phyloP scores from a whole-genome alignment of 176 grass and related monocot genomes.

The Aegilops tauschii region DNA sequence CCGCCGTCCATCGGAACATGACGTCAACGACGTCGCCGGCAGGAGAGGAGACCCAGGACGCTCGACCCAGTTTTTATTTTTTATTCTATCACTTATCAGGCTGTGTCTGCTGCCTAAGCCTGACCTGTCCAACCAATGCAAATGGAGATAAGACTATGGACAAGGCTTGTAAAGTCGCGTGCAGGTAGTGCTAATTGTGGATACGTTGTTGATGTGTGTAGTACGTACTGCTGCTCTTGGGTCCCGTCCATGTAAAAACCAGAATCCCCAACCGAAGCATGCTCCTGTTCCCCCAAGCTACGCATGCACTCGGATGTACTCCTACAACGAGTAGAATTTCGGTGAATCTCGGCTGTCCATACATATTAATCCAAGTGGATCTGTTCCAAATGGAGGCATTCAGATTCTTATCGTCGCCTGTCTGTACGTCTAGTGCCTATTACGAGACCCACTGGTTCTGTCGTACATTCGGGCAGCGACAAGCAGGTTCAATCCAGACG shows the following conservation, averaged over 20 bases:
- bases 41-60: background rate
- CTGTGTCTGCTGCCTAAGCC: background rate
- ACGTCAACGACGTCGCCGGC: background rate
- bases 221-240: background rate
- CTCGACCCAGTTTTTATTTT: background rate
- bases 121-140: constrained; percentile 5
- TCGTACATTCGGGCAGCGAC: background rate
- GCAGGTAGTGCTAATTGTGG: constrained; percentile 34
- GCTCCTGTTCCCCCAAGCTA: background rate
- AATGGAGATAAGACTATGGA: constrained; percentile 25
- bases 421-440: background rate
- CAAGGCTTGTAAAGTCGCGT: constrained; percentile 8
- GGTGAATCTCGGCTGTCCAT: background rate
- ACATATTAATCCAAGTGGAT: background rate
- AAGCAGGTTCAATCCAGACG: constrained; percentile 18
- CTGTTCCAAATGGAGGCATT: background rate
- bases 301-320: no score
- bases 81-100: background rate
- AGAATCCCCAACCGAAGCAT: background rate
- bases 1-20: constrained; percentile 41
- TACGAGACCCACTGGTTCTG: background rate
- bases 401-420: constrained; percentile 10
- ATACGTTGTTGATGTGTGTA: constrained; percentile 24
- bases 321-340: background rate
- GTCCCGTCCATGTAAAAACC: constrained; percentile 21